Conservation (phyloP, 805 yeast genomes). For the Komagataella pseudopastoris region DNA sequence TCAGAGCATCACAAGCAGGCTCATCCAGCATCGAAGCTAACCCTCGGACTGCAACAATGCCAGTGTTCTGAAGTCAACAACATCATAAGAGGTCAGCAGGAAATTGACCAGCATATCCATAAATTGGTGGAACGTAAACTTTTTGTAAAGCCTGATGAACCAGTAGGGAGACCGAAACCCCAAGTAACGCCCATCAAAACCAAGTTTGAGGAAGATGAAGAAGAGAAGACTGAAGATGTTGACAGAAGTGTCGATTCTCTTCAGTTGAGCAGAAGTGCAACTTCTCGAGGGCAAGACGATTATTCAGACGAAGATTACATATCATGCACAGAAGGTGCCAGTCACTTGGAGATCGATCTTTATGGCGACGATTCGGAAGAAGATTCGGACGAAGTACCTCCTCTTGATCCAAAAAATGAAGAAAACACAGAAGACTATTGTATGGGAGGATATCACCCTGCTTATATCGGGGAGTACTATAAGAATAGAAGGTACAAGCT, state of each 20-base stretch:
- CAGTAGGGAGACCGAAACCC: neutral
- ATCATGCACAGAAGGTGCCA: constrained; percentile 3
- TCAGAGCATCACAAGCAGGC: neutral
- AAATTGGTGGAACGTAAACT: neutral
- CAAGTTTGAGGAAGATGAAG: neutral
- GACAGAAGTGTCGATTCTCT: neutral
- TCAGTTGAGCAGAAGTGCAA: neutral
- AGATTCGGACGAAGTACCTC: constrained; percentile 22
- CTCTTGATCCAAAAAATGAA: constrained; percentile 40
- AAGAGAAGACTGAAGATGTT: neutral
- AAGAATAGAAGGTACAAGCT: constrained; percentile 58
- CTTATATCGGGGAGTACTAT: constrained; percentile 74
- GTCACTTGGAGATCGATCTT: neutral
- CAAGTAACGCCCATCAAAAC: neutral
- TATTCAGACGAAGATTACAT: constrained; percentile 1
- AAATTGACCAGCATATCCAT: neutral
- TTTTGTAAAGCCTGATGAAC: neutral
- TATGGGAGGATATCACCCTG: constrained; percentile 94
- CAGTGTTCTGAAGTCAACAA: neutral
- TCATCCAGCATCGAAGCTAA: constrained; percentile 1
- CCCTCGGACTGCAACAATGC: neutral
- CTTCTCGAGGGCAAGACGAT: neutral
- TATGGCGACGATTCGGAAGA: constrained; percentile 8
- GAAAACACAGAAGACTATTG: constrained; percentile 79
- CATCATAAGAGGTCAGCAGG: neutral